Evolutionary conservation across 2,329 filamentous ascomycete species (phyloP).

Genomic region (Sarocladium strictum): DNA sequence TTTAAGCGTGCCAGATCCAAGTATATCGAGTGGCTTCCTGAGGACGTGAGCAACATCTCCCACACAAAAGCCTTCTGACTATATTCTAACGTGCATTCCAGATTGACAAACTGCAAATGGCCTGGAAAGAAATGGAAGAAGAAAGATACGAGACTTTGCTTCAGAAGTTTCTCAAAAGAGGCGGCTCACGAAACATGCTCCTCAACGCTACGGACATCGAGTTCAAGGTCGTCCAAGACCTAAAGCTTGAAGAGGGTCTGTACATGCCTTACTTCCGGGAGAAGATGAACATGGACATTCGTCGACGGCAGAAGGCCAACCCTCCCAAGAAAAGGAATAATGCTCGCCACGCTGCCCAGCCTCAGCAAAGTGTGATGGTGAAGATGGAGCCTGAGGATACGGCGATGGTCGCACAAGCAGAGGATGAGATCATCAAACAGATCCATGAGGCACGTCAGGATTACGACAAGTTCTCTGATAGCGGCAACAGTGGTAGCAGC

Average conservation of each 20-base stretch:
- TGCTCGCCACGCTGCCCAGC: slow-evolving; percentile 11
- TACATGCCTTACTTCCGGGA: slow-evolving; percentile 27
- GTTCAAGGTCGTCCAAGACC: slow-evolving; percentile 40
- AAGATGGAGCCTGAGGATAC: slow-evolving; percentile 10
- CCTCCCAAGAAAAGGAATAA: slow-evolving; percentile 21
- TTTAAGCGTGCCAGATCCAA: slow-evolving; percentile 44
- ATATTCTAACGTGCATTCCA: slow-evolving; percentile 16
- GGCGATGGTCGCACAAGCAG: slow-evolving; percentile 15
- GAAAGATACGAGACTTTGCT: slow-evolving; percentile 37
- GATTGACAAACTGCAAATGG: slow-evolving; percentile 34
- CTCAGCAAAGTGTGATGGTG: slow-evolving; percentile 10
- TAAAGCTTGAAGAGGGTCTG: slow-evolving; percentile 31
- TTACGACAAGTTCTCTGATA: background rate
- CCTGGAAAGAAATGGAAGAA: slow-evolving; percentile 34
- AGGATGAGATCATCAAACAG: slow-evolving; percentile 30
- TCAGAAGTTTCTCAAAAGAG: slow-evolving; percentile 40
- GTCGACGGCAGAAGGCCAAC: slow-evolving; percentile 37
- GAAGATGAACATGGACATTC: slow-evolving; percentile 27
- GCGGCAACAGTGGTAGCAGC: slow-evolving; percentile 20
- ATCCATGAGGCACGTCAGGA: slow-evolving; percentile 16
- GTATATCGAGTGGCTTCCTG: slow-evolving; percentile 40
- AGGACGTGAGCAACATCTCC: slow-evolving; percentile 37
- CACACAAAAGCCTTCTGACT: background rate
- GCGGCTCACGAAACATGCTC: slow-evolving; percentile 41
- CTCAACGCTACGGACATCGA: slow-evolving; percentile 46